These are phyloP conservation scores for Henningerozyma blattae DNA, from an alignment of 805 yeast genomes.

Conservation along the genomic window DNA sequence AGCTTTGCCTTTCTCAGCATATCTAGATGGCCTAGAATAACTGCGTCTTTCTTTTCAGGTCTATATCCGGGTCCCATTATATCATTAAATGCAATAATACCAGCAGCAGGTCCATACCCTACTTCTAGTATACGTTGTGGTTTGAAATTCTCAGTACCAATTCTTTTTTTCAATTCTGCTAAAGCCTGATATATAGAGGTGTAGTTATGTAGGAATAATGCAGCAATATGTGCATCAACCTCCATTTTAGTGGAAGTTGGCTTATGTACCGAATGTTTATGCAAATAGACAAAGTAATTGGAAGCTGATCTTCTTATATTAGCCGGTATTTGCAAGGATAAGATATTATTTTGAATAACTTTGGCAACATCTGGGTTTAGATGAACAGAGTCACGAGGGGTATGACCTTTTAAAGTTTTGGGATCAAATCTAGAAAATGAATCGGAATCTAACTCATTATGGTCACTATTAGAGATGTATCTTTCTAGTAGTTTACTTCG, in stretches of 20 bases:
- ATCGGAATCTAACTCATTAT: too few species aligned
- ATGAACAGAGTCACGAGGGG: conserved; percentile 34
- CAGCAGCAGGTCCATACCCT: conserved; percentile 88
- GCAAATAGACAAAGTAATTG: conserved; percentile 36
- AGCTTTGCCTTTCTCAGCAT: conserved; percentile 78
- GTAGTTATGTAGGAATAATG: conserved; percentile 71
- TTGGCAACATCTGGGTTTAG: conserved; percentile 47
- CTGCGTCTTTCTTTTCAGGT: conserved; percentile 58
- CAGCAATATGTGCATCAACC: conserved; percentile 72
- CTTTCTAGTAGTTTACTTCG: too few species aligned
- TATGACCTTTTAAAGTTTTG: too few species aligned
- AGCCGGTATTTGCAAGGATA: conserved; percentile 49
- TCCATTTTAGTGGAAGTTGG: conserved; percentile 36
- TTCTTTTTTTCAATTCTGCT: conserved; percentile 47
- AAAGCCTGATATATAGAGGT: conserved; percentile 57
- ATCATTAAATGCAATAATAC: conserved; percentile 80
- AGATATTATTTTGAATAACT: conserved; percentile 52
- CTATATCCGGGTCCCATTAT: conserved; percentile 53
- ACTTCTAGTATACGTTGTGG: conserved; percentile 66
- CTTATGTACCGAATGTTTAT: conserved; percentile 41
- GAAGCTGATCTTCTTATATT: conserved; percentile 53
- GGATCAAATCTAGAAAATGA: too few species aligned
- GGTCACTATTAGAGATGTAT: too few species aligned
- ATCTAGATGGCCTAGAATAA: conserved; percentile 53
- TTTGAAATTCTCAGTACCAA: conserved; percentile 38